phyloP scores from a whole-genome alignment of 345 rosid species.

The Salix dunnii region DNA sequence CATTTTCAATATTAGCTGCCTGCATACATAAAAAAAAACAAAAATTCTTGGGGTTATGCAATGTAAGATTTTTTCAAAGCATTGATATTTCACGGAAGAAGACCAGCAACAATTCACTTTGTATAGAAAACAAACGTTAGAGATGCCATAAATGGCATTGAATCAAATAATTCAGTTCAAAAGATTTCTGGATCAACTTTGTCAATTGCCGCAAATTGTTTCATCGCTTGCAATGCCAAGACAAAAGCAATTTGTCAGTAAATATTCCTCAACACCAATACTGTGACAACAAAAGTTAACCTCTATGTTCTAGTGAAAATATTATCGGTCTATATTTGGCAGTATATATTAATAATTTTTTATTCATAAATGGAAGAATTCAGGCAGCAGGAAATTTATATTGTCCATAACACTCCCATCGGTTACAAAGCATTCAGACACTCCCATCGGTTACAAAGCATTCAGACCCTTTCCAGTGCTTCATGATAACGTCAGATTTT shows the following conservation, averaged over 20 bases:
- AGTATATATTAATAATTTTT: neutral
- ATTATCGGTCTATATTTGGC: neutral
- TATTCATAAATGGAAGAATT: neutral
- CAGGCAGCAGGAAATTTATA: neutral
- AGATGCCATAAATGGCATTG: neutral
- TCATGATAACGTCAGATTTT: neutral
- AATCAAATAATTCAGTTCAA: neutral
- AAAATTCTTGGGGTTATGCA: neutral
- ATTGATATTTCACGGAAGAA: neutral
- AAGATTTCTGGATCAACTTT: neutral
- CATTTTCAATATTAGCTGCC: slow-evolving; percentile 87
- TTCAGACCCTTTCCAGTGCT: neutral
- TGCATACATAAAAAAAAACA: slow-evolving; percentile 26
- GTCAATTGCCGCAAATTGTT: neutral
- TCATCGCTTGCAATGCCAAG: neutral
- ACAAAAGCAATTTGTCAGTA: neutral
- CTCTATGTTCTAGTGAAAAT: neutral
- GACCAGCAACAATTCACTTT: neutral
- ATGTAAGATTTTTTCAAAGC: slow-evolving; percentile 5
- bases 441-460: neutral
- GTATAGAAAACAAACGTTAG: neutral
- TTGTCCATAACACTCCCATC: neutral
- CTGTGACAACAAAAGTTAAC: neutral
- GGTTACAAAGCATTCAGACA: neutral
- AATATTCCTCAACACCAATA: neutral